Conservation (phyloP, 176 grass and related monocot species). For the Rhynchospora breviuscula region DNA sequence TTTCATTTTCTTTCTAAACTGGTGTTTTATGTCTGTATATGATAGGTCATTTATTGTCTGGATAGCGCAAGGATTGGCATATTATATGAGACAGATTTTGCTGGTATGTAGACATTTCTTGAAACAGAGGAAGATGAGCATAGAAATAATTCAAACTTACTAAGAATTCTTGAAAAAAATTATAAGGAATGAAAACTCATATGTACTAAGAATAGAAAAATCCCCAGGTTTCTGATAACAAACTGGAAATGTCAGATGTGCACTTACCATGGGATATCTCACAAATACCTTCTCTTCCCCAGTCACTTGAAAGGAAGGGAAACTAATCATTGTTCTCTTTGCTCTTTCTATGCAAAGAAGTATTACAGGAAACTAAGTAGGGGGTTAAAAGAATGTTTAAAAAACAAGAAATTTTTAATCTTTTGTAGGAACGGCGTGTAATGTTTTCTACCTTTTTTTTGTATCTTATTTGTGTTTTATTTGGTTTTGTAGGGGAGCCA, state of each 20-base stretch:
- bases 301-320: not conserved
- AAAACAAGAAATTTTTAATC: not conserved
- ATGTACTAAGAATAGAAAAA: not conserved
- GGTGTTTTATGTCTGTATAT: not conserved
- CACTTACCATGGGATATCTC: not conserved
- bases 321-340: not conserved
- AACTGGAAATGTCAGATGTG: not conserved
- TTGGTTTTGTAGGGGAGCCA: conserved; percentile 68
- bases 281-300: not conserved
- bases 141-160: not conserved
- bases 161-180: conserved; percentile 1
- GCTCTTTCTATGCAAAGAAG: not conserved
- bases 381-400: not conserved
- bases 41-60: conserved; percentile 85
- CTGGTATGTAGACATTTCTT: conserved; percentile 44
- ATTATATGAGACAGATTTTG: conserved; percentile 89
- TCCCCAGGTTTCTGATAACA: too few species aligned
- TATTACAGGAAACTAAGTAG: not conserved
- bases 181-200: not conserved
- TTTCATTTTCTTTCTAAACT: conserved; percentile 2
- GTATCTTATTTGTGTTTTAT: not conserved
- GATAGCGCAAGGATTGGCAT: conserved; percentile 90
- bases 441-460: not conserved
- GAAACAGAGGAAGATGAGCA: not conserved
- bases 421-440: not conserved